Evolutionary conservation across 768 basidiomycete genomes (phyloP), one percentile per base, ranked within the genome.

Genomic region (Mycena latifolia): DNA sequence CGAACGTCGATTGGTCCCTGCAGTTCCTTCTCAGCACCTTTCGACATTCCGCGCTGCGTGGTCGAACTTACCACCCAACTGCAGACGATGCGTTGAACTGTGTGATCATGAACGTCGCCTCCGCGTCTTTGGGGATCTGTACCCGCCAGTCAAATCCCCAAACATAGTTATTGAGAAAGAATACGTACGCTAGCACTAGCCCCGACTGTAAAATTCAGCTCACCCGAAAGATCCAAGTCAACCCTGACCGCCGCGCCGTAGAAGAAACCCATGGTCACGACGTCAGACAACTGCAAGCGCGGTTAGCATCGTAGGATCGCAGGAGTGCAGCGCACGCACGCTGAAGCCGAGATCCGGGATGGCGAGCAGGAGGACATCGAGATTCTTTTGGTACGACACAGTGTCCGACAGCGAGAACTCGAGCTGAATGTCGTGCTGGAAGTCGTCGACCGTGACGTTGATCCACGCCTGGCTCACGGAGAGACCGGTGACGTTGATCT

Each of bases 201-300:
- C 2, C 66, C 66, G 12, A 67, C 66, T 25, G 66, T 62, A 43
- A 67, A 67, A 20, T 67, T 67, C 8, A 67, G n/a, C 15, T 41
- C 25, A 1, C 22, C 41, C 7, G n/a, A 29, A 0, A 63, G 4
- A 5, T 50, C 48, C 20, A 67, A 1, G 2, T 62, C 60, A 17
- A 27, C 29, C 3, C 55, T 9, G 9, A 67, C 24, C 1, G 66
- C 60, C 1, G 28, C 66, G n/a, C 66, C 66, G 18, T n/a, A 67
- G 27, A 62, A 67, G 27, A 67, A 67, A 10, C 61, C 61, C 45
- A 67, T 25, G 7, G 43, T 54, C 12, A 24, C 48, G 22, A 65
- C 22, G 18, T 55, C 64, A 2, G 33, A 1, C 29, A 65, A 3
- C 64, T 65, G 48, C 18, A n/a, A 43, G 12, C n/a, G 6, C 5